phyloP scores from a whole-genome alignment of 768 basidiomycete species.

The Dictyophora rubrovolvata region DNA sequence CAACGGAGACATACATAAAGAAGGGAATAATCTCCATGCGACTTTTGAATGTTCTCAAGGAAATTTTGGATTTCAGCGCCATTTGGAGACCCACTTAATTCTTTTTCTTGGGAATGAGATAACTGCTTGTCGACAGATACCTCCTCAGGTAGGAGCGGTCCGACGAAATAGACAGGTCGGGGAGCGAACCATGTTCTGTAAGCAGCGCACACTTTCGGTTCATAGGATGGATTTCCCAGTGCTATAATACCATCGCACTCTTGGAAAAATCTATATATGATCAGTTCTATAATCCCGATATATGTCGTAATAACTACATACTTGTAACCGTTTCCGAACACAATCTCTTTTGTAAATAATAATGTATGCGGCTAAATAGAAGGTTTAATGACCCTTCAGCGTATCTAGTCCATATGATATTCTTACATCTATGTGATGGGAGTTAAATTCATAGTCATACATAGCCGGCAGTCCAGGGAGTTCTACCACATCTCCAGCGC shows the following conservation, averaged over 20 bases:
- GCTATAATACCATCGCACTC: constrained; percentile 5
- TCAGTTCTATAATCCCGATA: neutral
- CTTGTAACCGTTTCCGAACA: neutral
- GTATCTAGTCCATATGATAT: neutral
- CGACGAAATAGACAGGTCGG: constrained; percentile 1
- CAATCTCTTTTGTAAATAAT: constrained; percentile 6
- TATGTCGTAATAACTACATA: neutral
- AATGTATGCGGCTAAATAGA: constrained; percentile 6
- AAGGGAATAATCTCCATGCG: constrained; percentile 14
- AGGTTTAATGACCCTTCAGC: neutral
- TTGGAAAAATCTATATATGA: neutral
- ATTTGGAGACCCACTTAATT: neutral
- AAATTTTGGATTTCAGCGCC: neutral
- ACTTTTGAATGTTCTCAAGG: neutral
- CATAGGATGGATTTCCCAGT: neutral
- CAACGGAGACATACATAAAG: constrained; percentile 13
- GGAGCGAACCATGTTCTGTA: constrained; percentile 2
- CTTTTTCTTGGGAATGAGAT: neutral
- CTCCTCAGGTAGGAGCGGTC: constrained; percentile 1
- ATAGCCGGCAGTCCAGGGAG: constrained; percentile 17
- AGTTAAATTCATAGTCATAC: constrained; percentile 17
- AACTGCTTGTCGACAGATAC: neutral
- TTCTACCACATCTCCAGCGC: constrained; percentile 14
- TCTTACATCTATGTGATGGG: constrained; percentile 10
- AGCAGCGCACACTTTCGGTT: constrained; percentile 1